Conservation (phyloP, 2,329 filamentous ascomycete genomes). For the Aphanocladium album region DNA sequence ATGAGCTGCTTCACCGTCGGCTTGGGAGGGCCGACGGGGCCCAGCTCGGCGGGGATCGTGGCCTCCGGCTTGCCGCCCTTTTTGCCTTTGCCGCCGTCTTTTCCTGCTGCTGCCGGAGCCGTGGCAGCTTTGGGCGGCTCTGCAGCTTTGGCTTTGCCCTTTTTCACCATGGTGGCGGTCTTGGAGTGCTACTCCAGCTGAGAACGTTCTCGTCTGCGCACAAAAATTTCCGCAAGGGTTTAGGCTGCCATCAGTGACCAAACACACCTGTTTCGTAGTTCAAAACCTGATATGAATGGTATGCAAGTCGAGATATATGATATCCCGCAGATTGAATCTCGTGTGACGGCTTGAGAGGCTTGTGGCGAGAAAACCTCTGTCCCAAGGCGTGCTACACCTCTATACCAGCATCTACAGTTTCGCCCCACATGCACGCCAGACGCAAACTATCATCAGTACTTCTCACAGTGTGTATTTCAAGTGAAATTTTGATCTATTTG, state of each 20-base stretch:
- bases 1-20: slow-evolving; percentile 75
- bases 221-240: neutral
- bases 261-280: no score
- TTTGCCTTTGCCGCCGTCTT: slow-evolving; percentile 54
- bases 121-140: slow-evolving; percentile 29
- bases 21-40: slow-evolving; percentile 44
- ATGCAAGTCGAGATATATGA: neutral
- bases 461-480: neutral
- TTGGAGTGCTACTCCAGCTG: neutral
- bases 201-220: neutral
- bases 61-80: slow-evolving; percentile 37
- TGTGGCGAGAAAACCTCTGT: neutral
- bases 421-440: slow-evolving; percentile 1
- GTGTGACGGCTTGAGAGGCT: neutral
- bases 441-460: neutral
- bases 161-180: slow-evolving; percentile 45
- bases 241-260: slow-evolving; percentile 8
- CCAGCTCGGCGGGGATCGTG: slow-evolving; percentile 27
- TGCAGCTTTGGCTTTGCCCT: slow-evolving; percentile 47
- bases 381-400: neutral
- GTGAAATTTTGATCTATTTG: no score
- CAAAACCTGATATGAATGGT: no score
- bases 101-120: slow-evolving; percentile 27
- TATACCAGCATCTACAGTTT: neutral
- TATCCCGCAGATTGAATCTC: neutral